phyloP scores from a whole-genome alignment of 2,329 filamentous ascomycete genomes.

The Bipolaris bicolor region DNA sequence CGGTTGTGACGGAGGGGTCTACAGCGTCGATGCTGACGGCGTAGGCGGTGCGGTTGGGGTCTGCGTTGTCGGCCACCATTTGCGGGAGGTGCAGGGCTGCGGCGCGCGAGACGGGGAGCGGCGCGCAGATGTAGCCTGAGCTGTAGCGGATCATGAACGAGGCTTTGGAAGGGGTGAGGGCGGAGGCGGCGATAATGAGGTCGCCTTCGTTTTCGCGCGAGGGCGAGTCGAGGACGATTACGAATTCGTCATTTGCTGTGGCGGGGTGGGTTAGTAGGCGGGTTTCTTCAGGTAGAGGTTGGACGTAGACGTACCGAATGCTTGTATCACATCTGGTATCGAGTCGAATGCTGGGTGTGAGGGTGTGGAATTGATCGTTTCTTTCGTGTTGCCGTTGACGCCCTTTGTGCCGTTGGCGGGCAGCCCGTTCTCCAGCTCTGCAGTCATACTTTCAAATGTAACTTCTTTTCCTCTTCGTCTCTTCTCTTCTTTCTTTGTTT shows the following conservation, averaged over 20 bases:
- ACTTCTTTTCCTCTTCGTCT: slow-evolving; percentile 1
- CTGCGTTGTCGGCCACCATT: slow-evolving; percentile 80
- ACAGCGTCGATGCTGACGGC: slow-evolving; percentile 85
- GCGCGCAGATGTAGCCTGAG: slow-evolving; percentile 88
- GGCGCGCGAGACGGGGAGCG: slow-evolving; percentile 73
- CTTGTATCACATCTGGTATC: slow-evolving; percentile 54
- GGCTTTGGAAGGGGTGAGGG: slow-evolving; percentile 87
- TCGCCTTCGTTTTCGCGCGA: slow-evolving; percentile 98
- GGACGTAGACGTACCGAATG: slow-evolving; percentile 48
- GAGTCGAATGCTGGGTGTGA: slow-evolving; percentile 53
- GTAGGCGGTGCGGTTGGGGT: slow-evolving; percentile 91
- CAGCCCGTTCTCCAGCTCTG: slow-evolving; percentile 21
- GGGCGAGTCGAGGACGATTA: slow-evolving; percentile 92
- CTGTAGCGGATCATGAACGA: slow-evolving; percentile 94
- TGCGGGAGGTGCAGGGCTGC: slow-evolving; percentile 77
- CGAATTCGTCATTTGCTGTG: slow-evolving; percentile 75
- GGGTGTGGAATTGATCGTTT: slow-evolving; percentile 33
- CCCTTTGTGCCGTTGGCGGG: slow-evolving; percentile 27
- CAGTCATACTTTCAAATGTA: slow-evolving; percentile 28
- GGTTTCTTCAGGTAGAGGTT: background rate
- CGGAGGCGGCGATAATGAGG: slow-evolving; percentile 88
- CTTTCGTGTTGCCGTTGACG: slow-evolving; percentile 25
- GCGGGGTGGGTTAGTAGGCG: slow-evolving; percentile 2
- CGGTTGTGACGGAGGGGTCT: slow-evolving; percentile 72
- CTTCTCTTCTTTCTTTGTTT: background rate